Base-by-base conservation (phyloP, 768 basidiomycete genomes). In the Podaxis pistillaris region DNA sequence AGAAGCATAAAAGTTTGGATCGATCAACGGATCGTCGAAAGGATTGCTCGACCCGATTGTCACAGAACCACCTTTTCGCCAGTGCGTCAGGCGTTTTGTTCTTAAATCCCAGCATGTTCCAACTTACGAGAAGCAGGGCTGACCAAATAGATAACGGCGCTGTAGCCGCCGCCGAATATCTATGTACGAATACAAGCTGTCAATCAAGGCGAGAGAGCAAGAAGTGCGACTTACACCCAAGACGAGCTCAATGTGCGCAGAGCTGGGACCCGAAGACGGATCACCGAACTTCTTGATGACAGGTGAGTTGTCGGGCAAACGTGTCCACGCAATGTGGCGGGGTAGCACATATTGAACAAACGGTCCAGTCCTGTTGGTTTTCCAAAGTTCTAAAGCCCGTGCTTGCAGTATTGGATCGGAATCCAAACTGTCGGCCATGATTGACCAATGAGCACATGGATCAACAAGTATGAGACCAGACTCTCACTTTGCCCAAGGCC, bases 41-140 rank as follows among this genome's bases (percentile, higher is more conserved):
- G 73, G 73, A 51, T 74, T 64, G 19, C 60, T 64, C n/a, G 68
- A 66, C 8, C 33, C 36, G 17, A 71, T 26, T 12, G 62, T 69
- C 11, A 71, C 58, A 24, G 67, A 64, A 12, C 69, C 71, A 41
- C 69, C 66, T 68, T 41, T 47, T 40, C 15, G 4, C 37, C 41
- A 17, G n/a, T n/a, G 12, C n/a, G 4, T 41, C n/a, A 41, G 41
- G 1, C 19, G 4, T n/a, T 33, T 57, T 38, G 5, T 51, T 36
- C 50, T 3, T 33, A 1, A 55, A 68, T 7, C 52, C 22, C 26
- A 19, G 22, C 9, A 11, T 24, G n/a, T 26, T 8, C 1, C 4
- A 4, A 61, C 60, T 30, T 2, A 72, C 74, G 71, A 15, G 75
- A 71, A 28, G 65, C 56, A 12, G 76, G 74, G 7, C 71, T 68